Conservation (phyloP, 2,329 filamentous ascomycete genomes). For the Paracamarosporium sp. region DNA sequence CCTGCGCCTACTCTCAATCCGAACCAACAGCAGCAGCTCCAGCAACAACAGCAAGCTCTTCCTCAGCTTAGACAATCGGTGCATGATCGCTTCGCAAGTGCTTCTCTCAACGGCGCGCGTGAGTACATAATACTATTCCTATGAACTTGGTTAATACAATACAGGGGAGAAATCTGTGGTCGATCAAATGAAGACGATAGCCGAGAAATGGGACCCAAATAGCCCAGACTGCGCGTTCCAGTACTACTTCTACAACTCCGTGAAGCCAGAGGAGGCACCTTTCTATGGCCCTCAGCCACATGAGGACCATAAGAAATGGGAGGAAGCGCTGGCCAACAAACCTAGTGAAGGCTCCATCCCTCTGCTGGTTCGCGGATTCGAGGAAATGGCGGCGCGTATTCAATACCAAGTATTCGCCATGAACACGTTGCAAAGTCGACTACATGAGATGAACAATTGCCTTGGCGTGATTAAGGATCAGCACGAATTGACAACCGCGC, state of each 20-base stretch:
- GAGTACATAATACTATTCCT: slow-evolving; percentile 11
- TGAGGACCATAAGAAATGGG: slow-evolving; percentile 82
- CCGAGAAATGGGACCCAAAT: slow-evolving; percentile 76
- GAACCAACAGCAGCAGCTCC: slow-evolving; percentile 39
- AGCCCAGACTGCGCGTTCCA: slow-evolving; percentile 76
- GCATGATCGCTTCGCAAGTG: slow-evolving; percentile 32
- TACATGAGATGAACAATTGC: slow-evolving; percentile 81
- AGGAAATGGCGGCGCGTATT: slow-evolving; percentile 73
- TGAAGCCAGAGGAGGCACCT: slow-evolving; percentile 75
- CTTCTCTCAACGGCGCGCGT: slow-evolving; percentile 38
- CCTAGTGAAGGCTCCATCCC: slow-evolving; percentile 79
- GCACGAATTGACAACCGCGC: slow-evolving; percentile 78
- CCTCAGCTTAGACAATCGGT: slow-evolving; percentile 43
- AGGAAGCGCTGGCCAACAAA: slow-evolving; percentile 81
- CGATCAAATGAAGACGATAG: slow-evolving; percentile 74
- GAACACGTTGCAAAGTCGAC: slow-evolving; percentile 70
- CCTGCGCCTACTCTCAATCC: slow-evolving; percentile 38
- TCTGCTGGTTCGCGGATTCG: slow-evolving; percentile 76
- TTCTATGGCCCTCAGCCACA: slow-evolving; percentile 74
- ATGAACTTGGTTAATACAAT: slow-evolving; percentile 17
- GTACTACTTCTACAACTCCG: slow-evolving; percentile 87
- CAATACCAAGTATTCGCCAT: slow-evolving; percentile 75
- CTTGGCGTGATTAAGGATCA: slow-evolving; percentile 75
- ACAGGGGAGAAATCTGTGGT: slow-evolving; percentile 74
- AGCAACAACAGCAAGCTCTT: slow-evolving; percentile 45